These are phyloP conservation scores for Botrytis deweyae DNA, from an alignment of 2,329 filamentous ascomycete species.

Conservation along the genomic window DNA sequence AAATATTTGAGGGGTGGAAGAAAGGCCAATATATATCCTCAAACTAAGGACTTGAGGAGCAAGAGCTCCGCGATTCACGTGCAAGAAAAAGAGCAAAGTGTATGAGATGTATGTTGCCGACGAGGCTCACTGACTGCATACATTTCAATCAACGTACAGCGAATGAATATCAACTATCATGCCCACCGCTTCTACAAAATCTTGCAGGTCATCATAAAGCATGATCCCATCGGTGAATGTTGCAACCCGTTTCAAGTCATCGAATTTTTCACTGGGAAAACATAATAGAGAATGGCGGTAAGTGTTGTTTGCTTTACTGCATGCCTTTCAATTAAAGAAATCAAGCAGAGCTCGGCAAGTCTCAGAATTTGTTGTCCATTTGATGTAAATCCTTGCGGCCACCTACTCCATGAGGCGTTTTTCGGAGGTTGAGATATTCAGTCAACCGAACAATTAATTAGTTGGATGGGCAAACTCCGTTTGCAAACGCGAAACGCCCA, in stretches of 20 bases:
- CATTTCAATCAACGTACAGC: not conserved
- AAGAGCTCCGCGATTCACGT: not conserved
- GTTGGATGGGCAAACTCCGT: not conserved
- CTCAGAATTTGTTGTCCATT: not conserved
- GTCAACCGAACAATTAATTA: not conserved
- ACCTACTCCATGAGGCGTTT: not conserved
- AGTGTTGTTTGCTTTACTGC: not conserved
- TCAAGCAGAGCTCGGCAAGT: not conserved
- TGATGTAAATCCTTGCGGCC: not conserved
- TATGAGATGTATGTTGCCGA: not conserved
- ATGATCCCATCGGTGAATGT: not conserved
- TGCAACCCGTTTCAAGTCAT: not conserved
- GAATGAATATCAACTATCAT: not conserved
- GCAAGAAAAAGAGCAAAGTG: not conserved
- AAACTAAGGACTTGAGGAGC: not conserved
- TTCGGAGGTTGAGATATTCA: not conserved
- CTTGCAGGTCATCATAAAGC: accelerated
- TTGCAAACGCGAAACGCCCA: not conserved
- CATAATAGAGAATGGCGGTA: not conserved
- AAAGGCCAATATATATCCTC: not conserved
- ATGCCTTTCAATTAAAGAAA: not conserved
- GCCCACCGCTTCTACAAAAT: too few relatives aligned
- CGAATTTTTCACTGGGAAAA: not conserved
- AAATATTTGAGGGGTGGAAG: not conserved
- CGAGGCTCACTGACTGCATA: not conserved